Evolutionary conservation across 78 protist species (phyloP), one percentile per base, ranked within the genome.

Genomic region (Tieghemostelium lacteum): DNA sequence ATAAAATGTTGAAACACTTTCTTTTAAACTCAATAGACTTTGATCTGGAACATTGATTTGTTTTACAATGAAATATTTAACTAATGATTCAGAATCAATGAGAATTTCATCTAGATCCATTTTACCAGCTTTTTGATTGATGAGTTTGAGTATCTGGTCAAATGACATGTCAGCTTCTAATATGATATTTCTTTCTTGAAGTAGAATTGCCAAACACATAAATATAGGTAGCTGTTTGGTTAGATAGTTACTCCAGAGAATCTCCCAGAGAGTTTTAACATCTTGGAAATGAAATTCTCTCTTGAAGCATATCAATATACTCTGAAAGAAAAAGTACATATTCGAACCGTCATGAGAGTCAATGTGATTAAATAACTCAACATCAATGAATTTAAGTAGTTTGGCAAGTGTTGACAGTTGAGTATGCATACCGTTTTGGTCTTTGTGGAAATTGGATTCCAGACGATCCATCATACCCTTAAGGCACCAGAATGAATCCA

Each of bases 281-380:
- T 92, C 78, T 7, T 26, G 54, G 64, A 83, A 86, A 6, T 37
- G 40, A 33, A 92, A 92, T 58, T 92, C 95, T 50, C 95, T 57
- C 39, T 92, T 92, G 60, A 92, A 83, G 49, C 76, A 74, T 39
- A 92, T 77, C 29, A 92, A 37, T 26, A 92, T 34, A 1, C 89
- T 86, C 55, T 87, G 86, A 75, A 91, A 91, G 85, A 80, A 91
- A 52, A 71, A 91, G 66, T 73, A 91, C 94, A 91, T 91, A 70
- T 91, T 91, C 14, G 71, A 42, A 3, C 91, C 87, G 49, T 91
- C 78, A 34, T 57, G 71, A 19, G 61, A 29, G 19, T 71, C 89
- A 34, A 92, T 63, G 52, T 77, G 86, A 73, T 34, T 55, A 37
- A 33, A 78, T 20, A 92, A 19, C 2, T 92, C 93, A 22, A 24